phyloP scores from a whole-genome alignment of 352 stramenopile species.

The Phytopythium montanum region DNA sequence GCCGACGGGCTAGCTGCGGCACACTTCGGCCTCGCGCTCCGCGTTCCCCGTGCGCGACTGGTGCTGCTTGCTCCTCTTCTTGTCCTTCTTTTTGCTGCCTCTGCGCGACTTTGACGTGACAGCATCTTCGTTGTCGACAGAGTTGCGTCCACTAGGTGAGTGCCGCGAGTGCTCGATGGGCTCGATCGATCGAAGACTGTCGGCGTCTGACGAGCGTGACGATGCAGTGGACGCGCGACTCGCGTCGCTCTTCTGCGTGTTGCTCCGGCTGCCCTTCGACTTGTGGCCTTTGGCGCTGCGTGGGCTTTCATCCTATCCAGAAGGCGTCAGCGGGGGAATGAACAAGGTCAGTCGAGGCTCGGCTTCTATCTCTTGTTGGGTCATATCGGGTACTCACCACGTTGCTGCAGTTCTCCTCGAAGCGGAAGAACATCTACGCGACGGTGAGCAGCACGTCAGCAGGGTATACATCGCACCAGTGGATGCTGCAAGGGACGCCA shows the following conservation, averaged over 20 bases:
- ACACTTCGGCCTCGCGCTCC: not conserved
- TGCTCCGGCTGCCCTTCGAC: slow-evolving; percentile 10
- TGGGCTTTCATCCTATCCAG: slow-evolving; percentile 22
- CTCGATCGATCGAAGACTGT: slow-evolving; percentile 2
- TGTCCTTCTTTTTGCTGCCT: slow-evolving; percentile 20
- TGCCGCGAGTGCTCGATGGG: not conserved
- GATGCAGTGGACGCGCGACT: slow-evolving; percentile 17
- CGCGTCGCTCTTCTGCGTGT: slow-evolving; percentile 10
- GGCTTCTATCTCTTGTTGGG: not conserved
- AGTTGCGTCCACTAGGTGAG: not conserved
- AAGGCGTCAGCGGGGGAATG: not conserved
- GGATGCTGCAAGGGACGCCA: not conserved
- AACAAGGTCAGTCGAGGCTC: not conserved
- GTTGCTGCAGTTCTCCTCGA: slow-evolving; percentile 57
- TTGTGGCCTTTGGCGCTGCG: slow-evolving; percentile 27
- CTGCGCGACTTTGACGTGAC: slow-evolving; percentile 11
- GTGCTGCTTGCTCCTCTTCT: slow-evolving; percentile 4
- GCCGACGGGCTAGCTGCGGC: not conserved
- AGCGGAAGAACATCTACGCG: slow-evolving; percentile 47
- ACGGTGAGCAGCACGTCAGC: not conserved
- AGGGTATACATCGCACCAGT: not conserved
- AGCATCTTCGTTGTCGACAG: slow-evolving; percentile 7
- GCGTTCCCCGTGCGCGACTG: not conserved
- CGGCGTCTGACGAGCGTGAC: slow-evolving; percentile 9
- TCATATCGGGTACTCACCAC: slow-evolving; percentile 28